phyloP scores from a whole-genome alignment of 2,329 filamentous ascomycete genomes.

The Myriosclerotinia duriaeana region DNA sequence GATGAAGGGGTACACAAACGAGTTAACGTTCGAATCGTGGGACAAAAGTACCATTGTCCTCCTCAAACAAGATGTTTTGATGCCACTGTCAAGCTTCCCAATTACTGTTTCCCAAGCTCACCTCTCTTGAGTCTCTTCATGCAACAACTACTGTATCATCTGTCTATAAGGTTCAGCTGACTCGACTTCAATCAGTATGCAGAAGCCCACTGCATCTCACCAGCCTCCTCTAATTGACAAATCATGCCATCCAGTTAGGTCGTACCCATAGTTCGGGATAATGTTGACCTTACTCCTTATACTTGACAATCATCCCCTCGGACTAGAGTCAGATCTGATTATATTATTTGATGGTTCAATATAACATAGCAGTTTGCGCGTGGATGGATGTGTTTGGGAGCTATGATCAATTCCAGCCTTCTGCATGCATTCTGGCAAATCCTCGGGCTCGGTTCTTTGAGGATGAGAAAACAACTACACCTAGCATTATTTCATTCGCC shows the following conservation, averaged over 20 bases:
- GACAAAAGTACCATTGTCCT: neutral
- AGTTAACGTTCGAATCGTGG: neutral
- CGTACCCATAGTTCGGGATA: neutral
- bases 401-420: conserved; percentile 5
- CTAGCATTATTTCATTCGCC: neutral
- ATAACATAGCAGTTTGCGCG: neutral
- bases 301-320: neutral
- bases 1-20: neutral
- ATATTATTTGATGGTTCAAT: conserved; percentile 6
- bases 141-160: neutral
- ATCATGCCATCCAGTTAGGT: neutral
- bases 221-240: neutral
- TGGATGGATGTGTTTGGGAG: conserved; percentile 2
- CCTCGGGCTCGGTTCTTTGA: conserved; percentile 11
- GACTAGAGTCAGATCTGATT: neutral
- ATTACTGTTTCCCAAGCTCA: too few relatives aligned
- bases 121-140: too few relatives aligned
- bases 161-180: conserved; percentile 1
- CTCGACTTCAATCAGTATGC: neutral
- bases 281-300: neutral
- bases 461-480: neutral
- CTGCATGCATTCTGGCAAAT: conserved; percentile 4
- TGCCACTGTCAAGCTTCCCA: neutral
- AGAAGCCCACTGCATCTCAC: conserved; percentile 9
- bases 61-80: neutral